Percentiles rank a stretch among this genome's conserved stretches.
phyloP scores from a whole-genome alignment of 345 rosid genomes.

The Boechera divaricarpa region DNA sequence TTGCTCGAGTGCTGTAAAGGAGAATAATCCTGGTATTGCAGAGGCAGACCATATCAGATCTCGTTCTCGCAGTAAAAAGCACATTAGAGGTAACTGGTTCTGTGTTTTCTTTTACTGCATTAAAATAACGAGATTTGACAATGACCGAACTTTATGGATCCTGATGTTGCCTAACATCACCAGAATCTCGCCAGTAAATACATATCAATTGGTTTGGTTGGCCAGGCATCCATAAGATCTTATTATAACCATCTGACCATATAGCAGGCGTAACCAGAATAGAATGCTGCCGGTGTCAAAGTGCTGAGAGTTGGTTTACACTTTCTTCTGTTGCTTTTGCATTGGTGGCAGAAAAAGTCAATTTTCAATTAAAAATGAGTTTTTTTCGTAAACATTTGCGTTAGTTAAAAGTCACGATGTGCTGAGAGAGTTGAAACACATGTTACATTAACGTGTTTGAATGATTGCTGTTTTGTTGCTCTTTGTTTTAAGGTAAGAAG shows the following conservation, averaged over 20 bases:
- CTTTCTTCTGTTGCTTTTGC: constrained; percentile 10
- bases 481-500: constrained; percentile 61
- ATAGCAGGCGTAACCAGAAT: neutral
- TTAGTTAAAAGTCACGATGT: constrained; percentile 4
- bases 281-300: neutral
- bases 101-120: neutral
- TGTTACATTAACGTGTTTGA: constrained; percentile 9
- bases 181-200: neutral
- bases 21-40: constrained; percentile 42
- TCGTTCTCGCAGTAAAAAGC: constrained; percentile 45
- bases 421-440: neutral
- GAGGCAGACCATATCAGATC: constrained; percentile 42
- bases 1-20: constrained; percentile 43
- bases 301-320: constrained; percentile 7
- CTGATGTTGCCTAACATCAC: neutral
- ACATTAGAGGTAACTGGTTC: constrained; percentile 52
- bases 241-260: neutral
- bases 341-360: neutral
- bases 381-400: neutral
- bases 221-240: neutral
- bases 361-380: neutral
- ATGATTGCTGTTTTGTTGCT: constrained; percentile 28
- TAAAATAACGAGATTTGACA: neutral
- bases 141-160: neutral
- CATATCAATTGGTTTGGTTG: neutral